A percentile compares a stretch with the other conserved stretches of the same genome.
These are phyloP conservation scores for Seminavis robusta DNA, from an alignment of 108 stramenopile species.

Conservation along the genomic window DNA sequence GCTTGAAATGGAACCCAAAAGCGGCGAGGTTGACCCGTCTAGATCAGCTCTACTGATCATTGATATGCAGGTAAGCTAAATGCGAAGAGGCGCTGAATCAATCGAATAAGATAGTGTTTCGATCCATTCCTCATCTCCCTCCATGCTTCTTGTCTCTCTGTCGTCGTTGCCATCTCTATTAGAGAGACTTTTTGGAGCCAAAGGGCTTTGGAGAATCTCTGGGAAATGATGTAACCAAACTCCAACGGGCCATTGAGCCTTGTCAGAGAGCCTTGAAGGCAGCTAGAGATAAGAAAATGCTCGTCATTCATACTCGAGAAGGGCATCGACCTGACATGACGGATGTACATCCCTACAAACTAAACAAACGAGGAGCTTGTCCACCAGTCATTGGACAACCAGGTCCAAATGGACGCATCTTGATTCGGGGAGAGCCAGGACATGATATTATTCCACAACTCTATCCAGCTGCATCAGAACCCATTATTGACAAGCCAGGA, in stretches of 20 bases:
- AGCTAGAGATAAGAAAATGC: constrained; percentile 22
- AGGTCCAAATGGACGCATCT: constrained; percentile 41
- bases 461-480: constrained; percentile 42
- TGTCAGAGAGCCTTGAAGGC: constrained; percentile 33
- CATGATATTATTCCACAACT: constrained; percentile 60
- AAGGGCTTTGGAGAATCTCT: constrained; percentile 64
- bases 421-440: constrained; percentile 60
- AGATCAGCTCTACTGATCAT: constrained; percentile 18
- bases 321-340: constrained; percentile 46
- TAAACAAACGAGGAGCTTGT: not conserved
- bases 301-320: constrained; percentile 65
- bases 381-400: constrained; percentile 27
- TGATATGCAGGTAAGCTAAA: constrained; percentile 21
- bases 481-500: constrained; percentile 69
- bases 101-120: not conserved
- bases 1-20: constrained; percentile 16
- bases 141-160: too few relatives aligned
- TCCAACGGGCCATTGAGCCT: constrained; percentile 45
- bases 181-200: constrained; percentile 52
- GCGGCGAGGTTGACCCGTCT: constrained; percentile 16
- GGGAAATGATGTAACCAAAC: constrained; percentile 57
- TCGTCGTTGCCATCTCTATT: too few relatives aligned
- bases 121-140: not conserved
- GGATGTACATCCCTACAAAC: constrained; percentile 33
- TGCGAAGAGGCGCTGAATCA: not conserved